Evolutionary conservation across 2,329 filamentous ascomycete genomes (phyloP), one percentile per base, ranked within the genome.

Genomic region (Rhinocladiella mackenziei): DNA sequence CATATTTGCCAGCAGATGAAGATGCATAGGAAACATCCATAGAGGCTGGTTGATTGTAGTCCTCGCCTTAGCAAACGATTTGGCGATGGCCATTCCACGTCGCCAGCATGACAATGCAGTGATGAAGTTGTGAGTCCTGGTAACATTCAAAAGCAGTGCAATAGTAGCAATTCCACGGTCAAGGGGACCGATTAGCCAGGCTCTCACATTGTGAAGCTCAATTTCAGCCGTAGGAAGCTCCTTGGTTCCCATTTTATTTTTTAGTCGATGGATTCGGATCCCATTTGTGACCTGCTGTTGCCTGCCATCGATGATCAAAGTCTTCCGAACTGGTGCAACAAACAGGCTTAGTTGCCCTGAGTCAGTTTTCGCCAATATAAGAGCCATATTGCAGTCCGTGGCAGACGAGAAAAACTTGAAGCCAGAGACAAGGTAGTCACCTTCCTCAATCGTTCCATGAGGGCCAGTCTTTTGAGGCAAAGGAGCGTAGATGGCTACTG

Each of bases 221-320:
- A 87, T 71, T 60, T 86, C 82, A 0, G 81, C 82, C 0, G 82
- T 86, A 0, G 82, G 81, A 0, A 85, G 66, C 1, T 77, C 70
- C 30, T 74, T 73, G 0, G 81, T 85, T 22, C 82, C 83, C 4
- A 82, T 70, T 56, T 86, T 86, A 60, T 76, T 73, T 65, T 86
- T 85, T 7, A 86, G 67, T 0, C 81, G 71, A 38, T 78, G 75
- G 48, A 84, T 81, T 6, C 70, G 70, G 6, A 87, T 69, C 3
- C 83, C 83, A 57, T 87, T 87, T 10, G 82, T 69, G 39, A 76
- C 44, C n/a, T 35, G 72, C 30, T 49, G 60, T 26, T 44, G 56
- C 29, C 31, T 15, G 19, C 46, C 44, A 26, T 33, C 28, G 9
- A 45, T 45, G 20, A 40, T 39, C 31, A 59, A 53, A 20, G 54